Evolutionary conservation across 1,139 yeast species (phyloP).

Genomic region (Diutina catenulata): DNA sequence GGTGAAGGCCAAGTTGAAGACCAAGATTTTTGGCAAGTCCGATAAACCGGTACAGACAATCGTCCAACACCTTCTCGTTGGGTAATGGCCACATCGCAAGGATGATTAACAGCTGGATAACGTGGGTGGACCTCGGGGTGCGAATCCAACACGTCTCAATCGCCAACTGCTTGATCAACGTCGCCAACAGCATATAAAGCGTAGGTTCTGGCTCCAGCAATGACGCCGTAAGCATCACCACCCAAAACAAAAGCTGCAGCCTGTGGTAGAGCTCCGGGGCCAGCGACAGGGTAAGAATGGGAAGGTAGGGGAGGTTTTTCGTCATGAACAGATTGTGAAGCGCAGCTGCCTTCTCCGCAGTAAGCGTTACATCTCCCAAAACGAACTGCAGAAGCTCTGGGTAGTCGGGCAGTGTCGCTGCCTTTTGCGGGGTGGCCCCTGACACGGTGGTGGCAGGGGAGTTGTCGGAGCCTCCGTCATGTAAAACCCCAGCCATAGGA

Average conservation of each 20-base stretch:
- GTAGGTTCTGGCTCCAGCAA: constrained; percentile 82
- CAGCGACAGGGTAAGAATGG: constrained; percentile 59
- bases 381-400: constrained; percentile 38
- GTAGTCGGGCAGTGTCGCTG: neutral
- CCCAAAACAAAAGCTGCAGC: constrained; percentile 82
- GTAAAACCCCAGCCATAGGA: neutral
- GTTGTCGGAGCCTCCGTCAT: constrained; percentile 1
- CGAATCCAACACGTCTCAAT: constrained; percentile 90
- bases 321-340: constrained; percentile 59
- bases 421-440: neutral
- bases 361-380: constrained; percentile 61
- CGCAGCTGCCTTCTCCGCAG: constrained; percentile 56
- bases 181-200: constrained; percentile 62
- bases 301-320: constrained; percentile 65
- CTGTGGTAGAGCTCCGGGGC: constrained; percentile 75
- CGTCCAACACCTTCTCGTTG: constrained; percentile 85
- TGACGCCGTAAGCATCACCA: constrained; percentile 78
- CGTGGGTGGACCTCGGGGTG: constrained; percentile 89
- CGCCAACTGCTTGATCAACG: constrained; percentile 75
- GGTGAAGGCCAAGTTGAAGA: constrained; percentile 81
- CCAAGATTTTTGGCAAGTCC: constrained; percentile 81
- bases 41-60: constrained; percentile 78
- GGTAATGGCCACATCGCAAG: constrained; percentile 90
- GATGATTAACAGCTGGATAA: constrained; percentile 77
- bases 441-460: neutral